phyloP scores from a whole-genome alignment of 2,329 filamentous ascomycete species.

The Talaromyces sp. region DNA sequence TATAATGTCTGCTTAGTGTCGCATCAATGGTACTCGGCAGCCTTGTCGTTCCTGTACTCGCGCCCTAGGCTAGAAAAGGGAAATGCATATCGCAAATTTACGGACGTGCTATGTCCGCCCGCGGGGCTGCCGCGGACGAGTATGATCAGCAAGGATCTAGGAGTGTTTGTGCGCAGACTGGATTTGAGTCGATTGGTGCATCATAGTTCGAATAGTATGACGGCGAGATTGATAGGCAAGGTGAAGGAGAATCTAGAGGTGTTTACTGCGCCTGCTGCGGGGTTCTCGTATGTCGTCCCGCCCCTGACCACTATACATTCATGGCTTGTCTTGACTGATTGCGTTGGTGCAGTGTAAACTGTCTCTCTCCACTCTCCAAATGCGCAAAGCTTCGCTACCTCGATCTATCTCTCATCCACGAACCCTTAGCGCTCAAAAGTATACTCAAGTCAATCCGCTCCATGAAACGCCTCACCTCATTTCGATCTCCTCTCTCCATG shows the following conservation, averaged over 20 bases:
- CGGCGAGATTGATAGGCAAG: slow-evolving; percentile 54
- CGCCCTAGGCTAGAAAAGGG: slow-evolving; percentile 49
- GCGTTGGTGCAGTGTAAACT: slow-evolving; percentile 43
- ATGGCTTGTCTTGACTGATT: not conserved
- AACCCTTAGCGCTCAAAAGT: slow-evolving; percentile 47
- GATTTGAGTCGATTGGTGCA: slow-evolving; percentile 56
- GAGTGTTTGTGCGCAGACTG: slow-evolving; percentile 50
- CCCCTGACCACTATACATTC: not conserved
- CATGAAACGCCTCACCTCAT: slow-evolving; percentile 42
- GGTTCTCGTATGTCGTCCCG: slow-evolving; percentile 48
- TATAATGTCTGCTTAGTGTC: slow-evolving; percentile 52
- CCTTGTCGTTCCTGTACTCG: slow-evolving; percentile 51
- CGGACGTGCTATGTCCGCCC: slow-evolving; percentile 52
- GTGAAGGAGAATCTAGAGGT: slow-evolving; percentile 50
- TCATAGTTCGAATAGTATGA: slow-evolving; percentile 55
- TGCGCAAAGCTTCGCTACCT: slow-evolving; percentile 49
- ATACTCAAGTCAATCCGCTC: slow-evolving; percentile 51
- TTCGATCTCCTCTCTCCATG: slow-evolving; percentile 44
- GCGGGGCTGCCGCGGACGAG: slow-evolving; percentile 45
- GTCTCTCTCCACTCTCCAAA: slow-evolving; percentile 55
- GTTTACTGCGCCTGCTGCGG: slow-evolving; percentile 57
- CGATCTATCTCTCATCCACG: slow-evolving; percentile 52
- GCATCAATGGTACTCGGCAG: slow-evolving; percentile 55
- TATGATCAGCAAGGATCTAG: slow-evolving; percentile 33
- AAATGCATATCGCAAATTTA: slow-evolving; percentile 53